Evolutionary conservation across 2,329 filamentous ascomycete genomes (phyloP), one percentile per base, ranked within the genome.

Genomic region (Colletotrichum graminicola): DNA sequence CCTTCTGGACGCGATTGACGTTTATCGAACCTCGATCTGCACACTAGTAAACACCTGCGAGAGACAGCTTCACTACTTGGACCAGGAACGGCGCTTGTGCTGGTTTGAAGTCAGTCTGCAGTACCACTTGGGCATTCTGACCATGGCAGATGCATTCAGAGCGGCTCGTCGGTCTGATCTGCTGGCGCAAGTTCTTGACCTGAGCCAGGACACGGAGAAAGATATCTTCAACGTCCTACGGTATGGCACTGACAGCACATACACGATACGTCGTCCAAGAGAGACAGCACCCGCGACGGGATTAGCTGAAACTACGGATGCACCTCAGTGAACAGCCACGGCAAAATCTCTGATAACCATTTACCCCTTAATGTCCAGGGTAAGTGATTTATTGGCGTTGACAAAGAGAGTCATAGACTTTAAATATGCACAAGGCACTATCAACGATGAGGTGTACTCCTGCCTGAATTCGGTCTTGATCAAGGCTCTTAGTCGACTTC

Each of bases 181-280:
- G n/a, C 12, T 39, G 6, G 49, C 55, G 2, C 62, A 65, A 55
- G 34, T 65, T 5, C 43, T 36, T 7, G 59, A 75, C 14, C n/a
- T 34, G 16, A 64, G 59, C n/a, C 61, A 26, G 16, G 66, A 73
- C 51, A 65, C 67, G 6, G 73, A 75, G 47, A 34, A 45, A 29
- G 65, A 74, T 34, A 54, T 64, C 10, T 62, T 74, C 41, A 73
- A 74, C 34, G 45, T 67, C 5, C 39, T 75, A 23, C 66, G 65
- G 32, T 71, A 74, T 57, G 72, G 73, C 12, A 36, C 73, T 11
- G 62, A 75, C 10, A 73, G 60, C 64, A 66, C 49, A 21, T 74
- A 64, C 45, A 71, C 62, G 29, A 69, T 72, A 64, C 57, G 26
- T 29, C 16, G 23, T 16, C 5, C 23, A 16, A 29, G 12, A 16